Conservation (phyloP, 768 basidiomycete genomes). For the Boletus barrowsii region DNA sequence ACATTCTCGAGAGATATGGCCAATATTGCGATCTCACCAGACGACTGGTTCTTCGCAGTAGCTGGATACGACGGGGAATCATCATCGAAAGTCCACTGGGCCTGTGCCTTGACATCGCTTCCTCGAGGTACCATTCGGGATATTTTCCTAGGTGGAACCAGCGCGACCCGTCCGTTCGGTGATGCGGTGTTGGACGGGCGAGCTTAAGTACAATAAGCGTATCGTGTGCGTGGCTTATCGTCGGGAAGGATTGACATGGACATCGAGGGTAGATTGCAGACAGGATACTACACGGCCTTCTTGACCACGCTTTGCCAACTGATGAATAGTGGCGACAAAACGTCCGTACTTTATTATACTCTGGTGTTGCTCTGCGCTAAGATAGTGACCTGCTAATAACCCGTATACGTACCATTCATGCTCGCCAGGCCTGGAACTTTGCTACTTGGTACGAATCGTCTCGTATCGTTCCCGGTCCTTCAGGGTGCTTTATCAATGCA, state of each 20-base stretch:
- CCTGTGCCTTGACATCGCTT: no score
- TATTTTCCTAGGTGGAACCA: conserved; percentile 67
- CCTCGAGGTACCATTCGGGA: conserved; percentile 50
- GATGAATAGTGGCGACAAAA: conserved; percentile 27
- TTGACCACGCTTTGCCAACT: conserved; percentile 26
- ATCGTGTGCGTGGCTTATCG: neutral
- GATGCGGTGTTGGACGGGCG: conserved; percentile 70
- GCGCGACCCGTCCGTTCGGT: conserved; percentile 68
- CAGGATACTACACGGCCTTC: conserved; percentile 31
- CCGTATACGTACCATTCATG: no score
- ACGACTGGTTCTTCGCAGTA: neutral
- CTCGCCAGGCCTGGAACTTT: neutral
- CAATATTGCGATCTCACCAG: neutral
- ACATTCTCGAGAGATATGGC: neutral
- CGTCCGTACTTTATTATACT: conserved; percentile 11
- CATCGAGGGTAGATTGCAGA: conserved; percentile 42
- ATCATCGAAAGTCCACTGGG: no score
- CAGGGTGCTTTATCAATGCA: neutral
- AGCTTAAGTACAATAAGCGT: neutral
- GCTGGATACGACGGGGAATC: no score
- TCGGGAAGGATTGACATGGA: conserved; percentile 36
- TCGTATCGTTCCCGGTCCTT: neutral
- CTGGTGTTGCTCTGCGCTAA: conserved; percentile 12
- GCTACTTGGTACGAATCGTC: neutral
- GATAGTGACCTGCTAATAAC: no score